Evolutionary conservation across 768 basidiomycete species (phyloP), one percentile per base, ranked within the genome.

Genomic region (Rhodosporidiobolus odoratus): DNA sequence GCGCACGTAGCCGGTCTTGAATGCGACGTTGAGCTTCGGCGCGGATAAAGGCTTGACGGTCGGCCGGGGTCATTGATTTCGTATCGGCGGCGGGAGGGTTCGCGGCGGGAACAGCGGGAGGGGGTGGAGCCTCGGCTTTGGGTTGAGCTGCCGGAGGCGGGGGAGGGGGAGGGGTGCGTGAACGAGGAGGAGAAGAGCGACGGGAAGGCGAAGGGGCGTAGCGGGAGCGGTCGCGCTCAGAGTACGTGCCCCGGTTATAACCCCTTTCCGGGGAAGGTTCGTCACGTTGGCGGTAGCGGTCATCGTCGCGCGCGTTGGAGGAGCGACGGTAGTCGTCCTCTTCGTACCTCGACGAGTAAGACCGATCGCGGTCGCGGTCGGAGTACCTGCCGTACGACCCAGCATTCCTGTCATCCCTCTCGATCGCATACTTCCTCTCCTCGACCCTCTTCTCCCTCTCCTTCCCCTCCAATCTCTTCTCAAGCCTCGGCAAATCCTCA

Each of bases 401-500:
- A 0, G 91, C 89, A 77, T 98, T 98, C 58, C 90, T 83, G 71
- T 86, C 81, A 79, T 98, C 93, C 50, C 95, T 83, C 43, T 91
- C 89, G 65, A 89, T 82, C 2, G 84, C 81, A 84, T 89, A 88
- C 53, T 91, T 87, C 45, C 91, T 82, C 75, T 88, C 88, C 77
- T 96, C 91, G 75, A 86, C 82, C 71, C 89, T 86, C 78, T 84
- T 88, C 73, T 87, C 83, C 69, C 87, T 87, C 58, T 95, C 90
- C 54, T 89, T 80, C 21, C 86, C 87, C 77, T 90, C 86, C 58
- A 96, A 86, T 78, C 86, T 87, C 73, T 87, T 84, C 80, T 98
- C 93, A 12, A 99, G 84, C 65, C 92, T 91, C 0, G 96, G 96
- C 8, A 99, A 83, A 56, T 88, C 85, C 77, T 95, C 92, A 76